Conservation (phyloP, 2,329 filamentous ascomycete species). For the Penicillium sp. region DNA sequence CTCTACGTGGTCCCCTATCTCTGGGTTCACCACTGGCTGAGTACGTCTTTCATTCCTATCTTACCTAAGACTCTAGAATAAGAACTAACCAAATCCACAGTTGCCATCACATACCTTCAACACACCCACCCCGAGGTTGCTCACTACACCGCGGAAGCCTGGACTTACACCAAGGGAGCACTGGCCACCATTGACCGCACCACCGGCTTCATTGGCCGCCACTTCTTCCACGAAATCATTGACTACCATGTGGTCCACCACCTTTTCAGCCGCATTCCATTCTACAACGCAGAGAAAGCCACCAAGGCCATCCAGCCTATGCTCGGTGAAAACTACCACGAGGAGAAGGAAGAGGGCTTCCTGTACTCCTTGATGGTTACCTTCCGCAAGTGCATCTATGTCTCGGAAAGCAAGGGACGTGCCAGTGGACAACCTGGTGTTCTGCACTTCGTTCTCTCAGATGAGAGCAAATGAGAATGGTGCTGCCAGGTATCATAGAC, state of each 20-base stretch:
- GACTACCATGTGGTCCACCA: constrained; percentile 65
- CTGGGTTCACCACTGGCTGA: constrained; percentile 70
- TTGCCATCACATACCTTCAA: constrained; percentile 73
- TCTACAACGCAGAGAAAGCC: constrained; percentile 61
- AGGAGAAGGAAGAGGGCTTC: constrained; percentile 41
- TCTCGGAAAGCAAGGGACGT: constrained; percentile 33
- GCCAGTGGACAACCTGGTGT: constrained; percentile 25
- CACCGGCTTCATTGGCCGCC: constrained; percentile 62
- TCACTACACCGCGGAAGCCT: constrained; percentile 58
- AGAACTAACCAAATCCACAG: constrained; percentile 35
- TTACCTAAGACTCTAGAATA: background rate
- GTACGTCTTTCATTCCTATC: constrained; percentile 39
- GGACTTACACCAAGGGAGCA: constrained; percentile 63
- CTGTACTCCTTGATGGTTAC: constrained; percentile 48
- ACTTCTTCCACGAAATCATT: constrained; percentile 66
- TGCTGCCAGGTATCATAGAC: background rate
- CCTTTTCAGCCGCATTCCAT: constrained; percentile 60
- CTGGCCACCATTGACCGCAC: constrained; percentile 63
- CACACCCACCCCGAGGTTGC: constrained; percentile 61
- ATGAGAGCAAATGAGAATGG: constrained; percentile 10
- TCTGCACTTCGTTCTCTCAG: constrained; percentile 18
- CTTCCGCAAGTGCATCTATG: constrained; percentile 51
- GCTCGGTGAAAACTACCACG: constrained; percentile 54
- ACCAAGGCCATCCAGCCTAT: constrained; percentile 56
- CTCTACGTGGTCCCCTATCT: constrained; percentile 65